A percentile compares a stretch with the other conserved stretches of the same genome.
These are phyloP conservation scores for Ceratobasidium sp. DNA, from an alignment of 1,284 basidiomycete genomes.

Conservation along the genomic window DNA sequence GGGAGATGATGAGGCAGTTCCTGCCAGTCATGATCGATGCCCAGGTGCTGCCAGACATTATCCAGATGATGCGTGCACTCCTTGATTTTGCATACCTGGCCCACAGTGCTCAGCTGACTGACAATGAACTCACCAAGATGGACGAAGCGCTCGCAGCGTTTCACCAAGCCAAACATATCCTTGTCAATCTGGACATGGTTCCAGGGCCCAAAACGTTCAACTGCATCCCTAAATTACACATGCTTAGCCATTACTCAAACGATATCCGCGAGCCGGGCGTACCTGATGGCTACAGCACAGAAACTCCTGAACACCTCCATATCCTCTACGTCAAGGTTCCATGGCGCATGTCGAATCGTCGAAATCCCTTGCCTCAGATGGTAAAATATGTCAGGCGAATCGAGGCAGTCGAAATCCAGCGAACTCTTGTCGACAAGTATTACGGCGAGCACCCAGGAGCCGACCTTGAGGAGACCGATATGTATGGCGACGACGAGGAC, in stretches of 20 bases:
- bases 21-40: conserved; percentile 7
- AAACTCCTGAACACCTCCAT: conserved; percentile 20
- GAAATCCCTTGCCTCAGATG: conserved; percentile 16
- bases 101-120: neutral
- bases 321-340: conserved; percentile 10
- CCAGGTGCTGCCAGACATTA: neutral
- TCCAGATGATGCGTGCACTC: neutral
- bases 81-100: neutral
- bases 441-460: conserved; percentile 1
- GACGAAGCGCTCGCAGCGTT: neutral
- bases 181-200: neutral
- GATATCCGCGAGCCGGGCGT: conserved; percentile 3
- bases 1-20: conserved; percentile 23
- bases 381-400: conserved; percentile 2
- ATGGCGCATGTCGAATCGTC: neutral
- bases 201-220: neutral
- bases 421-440: neutral
- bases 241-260: conserved; percentile 8
- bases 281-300: conserved; percentile 16
- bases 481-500: neutral
- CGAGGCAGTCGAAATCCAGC: conserved; percentile 11
- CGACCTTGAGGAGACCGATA: neutral
- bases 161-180: neutral
- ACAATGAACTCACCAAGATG: neutral
- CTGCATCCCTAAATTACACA: conserved; percentile 2